phyloP scores from a whole-genome alignment of 805 yeast genomes.

The Ogataea angusta region DNA sequence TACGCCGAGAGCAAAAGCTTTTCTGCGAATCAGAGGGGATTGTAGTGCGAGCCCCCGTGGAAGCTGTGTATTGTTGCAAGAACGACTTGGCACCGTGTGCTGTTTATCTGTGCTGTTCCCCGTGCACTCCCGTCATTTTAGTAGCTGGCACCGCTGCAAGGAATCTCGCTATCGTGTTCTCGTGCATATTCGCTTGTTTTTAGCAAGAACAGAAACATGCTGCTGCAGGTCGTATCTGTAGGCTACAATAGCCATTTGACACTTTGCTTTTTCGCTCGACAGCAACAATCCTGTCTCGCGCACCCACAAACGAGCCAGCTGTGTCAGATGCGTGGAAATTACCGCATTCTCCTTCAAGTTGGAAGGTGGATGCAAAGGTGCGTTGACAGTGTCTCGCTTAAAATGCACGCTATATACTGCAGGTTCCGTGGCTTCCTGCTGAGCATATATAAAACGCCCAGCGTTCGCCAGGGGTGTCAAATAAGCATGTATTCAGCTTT shows the following conservation, averaged over 20 bases:
- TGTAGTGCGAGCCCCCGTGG: no score
- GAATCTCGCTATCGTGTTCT: neutral
- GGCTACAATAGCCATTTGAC: neutral
- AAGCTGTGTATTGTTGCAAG: neutral
- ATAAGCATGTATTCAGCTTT: conserved; percentile 4
- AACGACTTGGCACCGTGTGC: neutral
- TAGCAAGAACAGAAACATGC: neutral
- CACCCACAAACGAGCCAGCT: no score
- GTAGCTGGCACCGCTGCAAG: neutral
- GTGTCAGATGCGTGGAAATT: no score
- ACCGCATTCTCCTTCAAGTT: no score
- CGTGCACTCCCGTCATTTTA: no score
- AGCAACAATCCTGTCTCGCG: neutral
- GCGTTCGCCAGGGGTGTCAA: no score
- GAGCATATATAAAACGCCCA: neutral
- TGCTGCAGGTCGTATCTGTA: neutral
- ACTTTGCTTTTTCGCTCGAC: neutral
- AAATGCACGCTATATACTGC: neutral
- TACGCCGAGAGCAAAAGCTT: no score
- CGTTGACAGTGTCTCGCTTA: neutral
- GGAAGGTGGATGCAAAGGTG: neutral
- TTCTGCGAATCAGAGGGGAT: no score
- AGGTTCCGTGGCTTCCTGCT: neutral
- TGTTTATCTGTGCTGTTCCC: neutral
- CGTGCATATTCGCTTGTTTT: neutral